Conservation (phyloP, 2,329 filamentous ascomycete genomes). For the Sporothrix brunneoviolacea region DNA sequence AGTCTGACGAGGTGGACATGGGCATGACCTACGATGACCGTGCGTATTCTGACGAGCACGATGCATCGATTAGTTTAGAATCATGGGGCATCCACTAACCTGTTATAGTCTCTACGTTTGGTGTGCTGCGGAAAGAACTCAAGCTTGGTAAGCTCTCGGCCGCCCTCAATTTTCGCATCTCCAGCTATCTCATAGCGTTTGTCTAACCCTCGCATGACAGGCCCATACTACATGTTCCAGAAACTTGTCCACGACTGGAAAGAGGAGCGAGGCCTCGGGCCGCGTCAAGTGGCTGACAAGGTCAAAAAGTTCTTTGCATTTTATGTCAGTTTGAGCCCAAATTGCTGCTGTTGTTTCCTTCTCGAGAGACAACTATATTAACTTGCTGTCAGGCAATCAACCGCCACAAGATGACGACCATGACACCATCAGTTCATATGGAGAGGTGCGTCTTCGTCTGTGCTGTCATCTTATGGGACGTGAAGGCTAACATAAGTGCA, state of each 20-base stretch:
- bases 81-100: not conserved
- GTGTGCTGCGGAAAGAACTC: constrained; percentile 36
- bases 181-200: too few relatives aligned
- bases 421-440: constrained; percentile 51
- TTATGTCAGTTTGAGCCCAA: constrained; percentile 29
- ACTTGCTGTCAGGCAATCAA: constrained; percentile 37
- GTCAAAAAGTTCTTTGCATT: constrained; percentile 42
- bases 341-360: too few relatives aligned
- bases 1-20: constrained; percentile 44
- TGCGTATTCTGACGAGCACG: not conserved
- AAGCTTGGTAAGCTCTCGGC: constrained; percentile 31
- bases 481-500: not conserved
- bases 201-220: not conserved
- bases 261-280: constrained; percentile 28
- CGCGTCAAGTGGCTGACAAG: constrained; percentile 39
- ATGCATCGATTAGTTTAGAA: not conserved
- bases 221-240: constrained; percentile 39
- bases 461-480: not conserved
- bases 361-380: too few relatives aligned
- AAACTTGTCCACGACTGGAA: constrained; percentile 41
- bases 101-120: constrained; percentile 21
- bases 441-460: constrained; percentile 2
- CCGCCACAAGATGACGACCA: constrained; percentile 58
- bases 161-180: too few relatives aligned
- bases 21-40: constrained; percentile 45